These are phyloP conservation scores for Pestalotiopsis sp. DNA, from an alignment of 2,329 filamentous ascomycete species.

Conservation along the genomic window DNA sequence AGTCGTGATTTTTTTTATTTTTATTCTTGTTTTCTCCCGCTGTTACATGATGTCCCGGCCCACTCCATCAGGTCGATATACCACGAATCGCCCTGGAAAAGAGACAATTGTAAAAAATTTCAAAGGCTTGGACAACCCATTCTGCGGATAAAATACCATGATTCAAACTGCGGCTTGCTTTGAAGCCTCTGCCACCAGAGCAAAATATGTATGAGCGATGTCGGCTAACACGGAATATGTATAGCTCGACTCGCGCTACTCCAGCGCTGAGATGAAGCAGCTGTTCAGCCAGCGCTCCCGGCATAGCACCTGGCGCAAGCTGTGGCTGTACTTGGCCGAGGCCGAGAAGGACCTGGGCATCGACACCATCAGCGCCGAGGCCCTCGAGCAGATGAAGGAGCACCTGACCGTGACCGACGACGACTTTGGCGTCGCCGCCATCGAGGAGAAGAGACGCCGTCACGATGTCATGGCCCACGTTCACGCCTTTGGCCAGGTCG, in stretches of 20 bases:
- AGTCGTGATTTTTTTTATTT: background rate
- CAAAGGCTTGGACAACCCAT: background rate
- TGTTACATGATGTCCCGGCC: background rate
- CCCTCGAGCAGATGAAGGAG: constrained; percentile 76
- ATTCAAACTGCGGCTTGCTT: background rate
- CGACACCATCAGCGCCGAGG: constrained; percentile 68
- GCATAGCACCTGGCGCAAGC: constrained; percentile 77
- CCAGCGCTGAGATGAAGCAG: constrained; percentile 65
- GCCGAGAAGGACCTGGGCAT: constrained; percentile 81
- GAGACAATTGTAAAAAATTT: background rate
- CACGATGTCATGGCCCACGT: constrained; percentile 71
- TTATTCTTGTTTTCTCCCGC: background rate
- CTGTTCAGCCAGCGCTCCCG: constrained; percentile 80
- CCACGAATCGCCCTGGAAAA: background rate
- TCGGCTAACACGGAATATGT: background rate
- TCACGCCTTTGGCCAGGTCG: constrained; percentile 69
- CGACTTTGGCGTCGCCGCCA: constrained; percentile 73
- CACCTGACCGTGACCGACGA: constrained; percentile 75
- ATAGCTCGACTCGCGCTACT: constrained; percentile 17
- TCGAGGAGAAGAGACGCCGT: constrained; percentile 74
- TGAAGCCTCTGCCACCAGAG: background rate
- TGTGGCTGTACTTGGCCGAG: constrained; percentile 87
- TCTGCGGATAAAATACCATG: background rate
- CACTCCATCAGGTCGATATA: background rate
- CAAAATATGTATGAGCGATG: background rate